phyloP scores from a whole-genome alignment of 176 grass and related monocot species.

The Aegilops umbellulata region DNA sequence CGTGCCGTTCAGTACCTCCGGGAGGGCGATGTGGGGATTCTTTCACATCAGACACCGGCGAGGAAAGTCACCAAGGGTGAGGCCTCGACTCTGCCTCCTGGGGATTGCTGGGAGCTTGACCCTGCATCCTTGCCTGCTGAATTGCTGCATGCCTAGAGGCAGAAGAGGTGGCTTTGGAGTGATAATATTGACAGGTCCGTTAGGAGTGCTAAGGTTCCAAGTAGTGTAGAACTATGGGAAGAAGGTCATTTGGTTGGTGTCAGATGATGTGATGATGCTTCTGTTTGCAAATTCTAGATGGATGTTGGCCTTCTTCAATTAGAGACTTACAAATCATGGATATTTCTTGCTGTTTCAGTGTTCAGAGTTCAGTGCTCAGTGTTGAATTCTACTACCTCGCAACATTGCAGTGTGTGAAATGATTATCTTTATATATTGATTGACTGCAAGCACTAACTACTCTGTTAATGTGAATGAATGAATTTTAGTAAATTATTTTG shows the following conservation, averaged over 20 bases:
- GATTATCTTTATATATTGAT: neutral
- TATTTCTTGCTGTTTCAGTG: neutral
- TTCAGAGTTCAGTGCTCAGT: neutral
- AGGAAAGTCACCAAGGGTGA: slow-evolving; percentile 52
- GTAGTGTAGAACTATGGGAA: neutral
- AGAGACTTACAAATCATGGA: neutral
- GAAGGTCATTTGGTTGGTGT: slow-evolving; percentile 10
- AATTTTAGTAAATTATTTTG: neutral
- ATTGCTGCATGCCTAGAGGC: slow-evolving; percentile 29
- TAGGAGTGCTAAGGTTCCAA: slow-evolving; percentile 18
- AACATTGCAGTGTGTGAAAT: neutral
- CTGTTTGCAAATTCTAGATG: neutral
- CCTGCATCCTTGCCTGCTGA: slow-evolving; percentile 76
- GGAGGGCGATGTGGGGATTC: slow-evolving; percentile 42
- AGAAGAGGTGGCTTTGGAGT: neutral
- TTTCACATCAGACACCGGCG: slow-evolving; percentile 77
- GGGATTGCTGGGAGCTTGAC: slow-evolving; percentile 90
- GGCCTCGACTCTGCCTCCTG: slow-evolving; percentile 33
- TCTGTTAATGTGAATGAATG: slow-evolving; percentile 10
- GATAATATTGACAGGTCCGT: neutral
- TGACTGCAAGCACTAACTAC: neutral
- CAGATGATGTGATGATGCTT: neutral
- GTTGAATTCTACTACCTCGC: neutral
- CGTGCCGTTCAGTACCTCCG: slow-evolving; percentile 55
- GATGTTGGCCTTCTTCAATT: slow-evolving; percentile 7